These are phyloP conservation scores for Penicillium sp. DNA, from an alignment of 2,329 filamentous ascomycete genomes.

Conservation along the genomic window DNA sequence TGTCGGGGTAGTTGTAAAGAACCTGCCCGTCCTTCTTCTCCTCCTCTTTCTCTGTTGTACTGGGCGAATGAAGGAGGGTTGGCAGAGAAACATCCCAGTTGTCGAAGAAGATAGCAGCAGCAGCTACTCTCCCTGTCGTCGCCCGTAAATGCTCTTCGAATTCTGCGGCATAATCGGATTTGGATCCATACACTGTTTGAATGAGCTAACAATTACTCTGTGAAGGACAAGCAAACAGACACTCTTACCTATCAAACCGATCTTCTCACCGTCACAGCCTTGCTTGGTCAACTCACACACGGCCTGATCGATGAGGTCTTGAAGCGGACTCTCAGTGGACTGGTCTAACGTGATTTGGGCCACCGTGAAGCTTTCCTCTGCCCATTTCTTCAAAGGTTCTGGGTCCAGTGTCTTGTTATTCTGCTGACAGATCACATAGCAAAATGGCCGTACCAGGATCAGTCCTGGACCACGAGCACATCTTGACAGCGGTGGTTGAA, in stretches of 20 bases:
- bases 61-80: slow-evolving; percentile 23
- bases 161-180: slow-evolving; percentile 19
- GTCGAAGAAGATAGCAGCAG: slow-evolving; percentile 23
- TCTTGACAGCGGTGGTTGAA: slow-evolving; percentile 51
- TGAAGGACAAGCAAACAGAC: too few relatives aligned
- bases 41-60: not conserved
- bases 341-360: slow-evolving; percentile 49
- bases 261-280: slow-evolving; percentile 27
- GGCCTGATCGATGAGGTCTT: slow-evolving; percentile 11
- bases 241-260: slow-evolving; percentile 26
- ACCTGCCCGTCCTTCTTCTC: not conserved
- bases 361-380: slow-evolving; percentile 68
- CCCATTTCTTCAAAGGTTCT: slow-evolving; percentile 65
- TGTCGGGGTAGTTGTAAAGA: slow-evolving; percentile 49
- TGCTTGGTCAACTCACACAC: slow-evolving; percentile 15
- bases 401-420: slow-evolving; percentile 51
- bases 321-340: slow-evolving; percentile 12
- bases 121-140: slow-evolving; percentile 6
- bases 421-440: slow-evolving; percentile 24
- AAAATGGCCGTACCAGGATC: slow-evolving; percentile 45
- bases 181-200: slow-evolving; percentile 20
- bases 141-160: slow-evolving; percentile 14
- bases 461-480: slow-evolving; percentile 52
- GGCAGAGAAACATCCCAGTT: slow-evolving; percentile 11
- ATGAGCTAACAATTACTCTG: not conserved